Base-by-base conservation (phyloP, 345 rosid species). In the Anastatica hierochuntica region DNA sequence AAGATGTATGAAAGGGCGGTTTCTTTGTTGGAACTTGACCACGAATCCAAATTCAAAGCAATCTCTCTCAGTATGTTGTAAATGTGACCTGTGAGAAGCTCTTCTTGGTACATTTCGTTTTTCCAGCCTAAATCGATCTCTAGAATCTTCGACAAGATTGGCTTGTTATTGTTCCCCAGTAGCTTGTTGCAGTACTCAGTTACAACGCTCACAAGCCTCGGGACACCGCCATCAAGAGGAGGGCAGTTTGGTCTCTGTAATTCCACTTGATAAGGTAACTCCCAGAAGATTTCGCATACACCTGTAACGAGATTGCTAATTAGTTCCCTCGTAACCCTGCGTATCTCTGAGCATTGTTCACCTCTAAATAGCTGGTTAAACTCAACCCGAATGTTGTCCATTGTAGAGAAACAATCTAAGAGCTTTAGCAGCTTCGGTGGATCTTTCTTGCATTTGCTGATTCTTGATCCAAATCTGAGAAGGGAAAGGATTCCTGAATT, bases 171-270 rank as follows among this genome's bases (percentile, higher is more conserved):
- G 14, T 71, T 67, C 3, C 72, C 79, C 0, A 84, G 78, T 18
- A 87, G 74, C 67, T 53, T 63, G 62, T 90, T 81, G 63, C 87
- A 84, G 60, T 82, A 84, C 19, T 78, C 78, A 2, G 82, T 87
- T 24, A 84, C 79, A 15, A 80, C 80, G 27, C 64, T 71, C 41
- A 79, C 95, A 11, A 90, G 82, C 43, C 51, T 70, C 0, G 95
- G 96, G 21, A 90, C 67, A 30, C 72, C 65, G 0, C 80, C 80
- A 20, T 87, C 78, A 41, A 58, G 53, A 6, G 84, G 81, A 17
- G 96, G 87, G 14, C 56, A 27, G 10, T 48, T 71, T 49, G 53
- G 60, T 74, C 96, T 77, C 27, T 84, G 90, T 30, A 67, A 65
- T 75, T 77, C 71, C 20, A 87, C 90, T 31, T 87, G 92, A 24